Percentiles rank a stretch among this genome's conserved stretches.
phyloP scores from a whole-genome alignment of 1,284 basidiomycete genomes.

The Ceratorhiza oryzae-sativae region DNA sequence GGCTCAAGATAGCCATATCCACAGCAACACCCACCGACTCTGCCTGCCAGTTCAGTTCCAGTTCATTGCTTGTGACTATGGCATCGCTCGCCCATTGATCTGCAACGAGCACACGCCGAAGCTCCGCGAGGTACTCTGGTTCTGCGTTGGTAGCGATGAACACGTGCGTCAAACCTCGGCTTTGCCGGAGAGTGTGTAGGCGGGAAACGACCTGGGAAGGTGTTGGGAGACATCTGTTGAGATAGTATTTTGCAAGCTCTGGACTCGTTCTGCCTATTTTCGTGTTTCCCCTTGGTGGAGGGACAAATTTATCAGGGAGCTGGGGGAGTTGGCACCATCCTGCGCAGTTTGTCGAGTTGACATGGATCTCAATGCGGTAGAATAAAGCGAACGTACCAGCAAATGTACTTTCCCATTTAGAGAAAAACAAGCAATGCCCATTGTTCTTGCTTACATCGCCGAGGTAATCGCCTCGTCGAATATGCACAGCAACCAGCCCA shows the following conservation, averaged over 20 bases:
- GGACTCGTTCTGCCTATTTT: slow-evolving; percentile 44
- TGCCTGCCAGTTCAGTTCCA: slow-evolving; percentile 57
- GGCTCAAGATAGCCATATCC: slow-evolving; percentile 61
- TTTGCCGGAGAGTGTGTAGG: slow-evolving; percentile 51
- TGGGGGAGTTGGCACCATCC: slow-evolving; percentile 57
- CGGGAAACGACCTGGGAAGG: slow-evolving; percentile 56
- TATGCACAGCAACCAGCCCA: slow-evolving; percentile 49
- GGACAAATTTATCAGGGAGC: slow-evolving; percentile 53
- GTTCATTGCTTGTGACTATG: slow-evolving; percentile 57
- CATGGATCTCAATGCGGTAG: slow-evolving; percentile 8
- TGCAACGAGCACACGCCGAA: slow-evolving; percentile 54
- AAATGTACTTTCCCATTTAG: slow-evolving; percentile 36
- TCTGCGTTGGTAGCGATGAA: slow-evolving; percentile 67
- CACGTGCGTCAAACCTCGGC: slow-evolving; percentile 49
- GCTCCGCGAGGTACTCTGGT: slow-evolving; percentile 51
- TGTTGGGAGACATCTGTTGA: slow-evolving; percentile 59
- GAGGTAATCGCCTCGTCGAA: slow-evolving; percentile 54
- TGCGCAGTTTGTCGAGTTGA: slow-evolving; percentile 46
- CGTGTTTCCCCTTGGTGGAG: slow-evolving; percentile 45
- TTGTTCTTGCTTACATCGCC: slow-evolving; percentile 27
- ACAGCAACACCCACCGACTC: slow-evolving; percentile 58
- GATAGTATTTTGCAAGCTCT: slow-evolving; percentile 50
- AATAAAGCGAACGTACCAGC: not conserved
- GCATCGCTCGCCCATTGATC: slow-evolving; percentile 50
- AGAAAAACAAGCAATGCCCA: slow-evolving; percentile 20